Percentiles rank a stretch among this genome's conserved stretches.
phyloP scores from a whole-genome alignment of 306 rosid species.

The Cyamopsis tetragonoloba region DNA sequence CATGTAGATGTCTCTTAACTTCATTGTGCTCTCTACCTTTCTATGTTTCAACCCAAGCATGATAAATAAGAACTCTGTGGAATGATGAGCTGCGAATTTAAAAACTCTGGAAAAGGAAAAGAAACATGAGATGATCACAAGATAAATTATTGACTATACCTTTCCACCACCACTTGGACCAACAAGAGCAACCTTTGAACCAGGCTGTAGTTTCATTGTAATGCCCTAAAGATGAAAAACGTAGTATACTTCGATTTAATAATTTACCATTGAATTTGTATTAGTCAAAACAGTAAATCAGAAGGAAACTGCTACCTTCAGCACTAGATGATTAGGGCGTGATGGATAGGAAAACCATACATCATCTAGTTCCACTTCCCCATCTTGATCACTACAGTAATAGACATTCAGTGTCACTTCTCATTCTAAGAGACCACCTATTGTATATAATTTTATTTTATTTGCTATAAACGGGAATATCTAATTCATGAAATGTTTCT shows the following conservation, averaged over 20 bases:
- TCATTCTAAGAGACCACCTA: not conserved
- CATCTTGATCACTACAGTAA: constrained; percentile 66
- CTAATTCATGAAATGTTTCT: constrained; percentile 2
- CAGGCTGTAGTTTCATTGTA: constrained; percentile 60
- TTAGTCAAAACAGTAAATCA: not conserved
- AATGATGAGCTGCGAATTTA: constrained; percentile 10
- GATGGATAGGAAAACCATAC: constrained; percentile 90
- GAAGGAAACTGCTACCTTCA: constrained; percentile 51
- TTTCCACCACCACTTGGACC: constrained; percentile 96
- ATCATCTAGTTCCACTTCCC: constrained; percentile 71
- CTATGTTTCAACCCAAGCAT: constrained; percentile 17
- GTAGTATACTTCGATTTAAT: not conserved
- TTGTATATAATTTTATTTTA: not conserved
- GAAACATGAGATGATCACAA: not conserved
- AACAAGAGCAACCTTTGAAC: constrained; percentile 83
- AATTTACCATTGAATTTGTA: constrained; percentile 1
- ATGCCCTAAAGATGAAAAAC: constrained; percentile 55
- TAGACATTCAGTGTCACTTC: constrained; percentile 14
- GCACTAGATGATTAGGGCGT: constrained; percentile 68
- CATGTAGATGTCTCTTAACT: not conserved
- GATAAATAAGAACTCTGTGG: constrained; percentile 4
- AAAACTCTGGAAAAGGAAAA: not conserved
- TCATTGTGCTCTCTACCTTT: not conserved
- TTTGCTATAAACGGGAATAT: not conserved
- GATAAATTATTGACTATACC: constrained; percentile 34